These are phyloP conservation scores for Leucocoprinus birnbaumii DNA, from an alignment of 768 basidiomycete genomes.

Conservation along the genomic window DNA sequence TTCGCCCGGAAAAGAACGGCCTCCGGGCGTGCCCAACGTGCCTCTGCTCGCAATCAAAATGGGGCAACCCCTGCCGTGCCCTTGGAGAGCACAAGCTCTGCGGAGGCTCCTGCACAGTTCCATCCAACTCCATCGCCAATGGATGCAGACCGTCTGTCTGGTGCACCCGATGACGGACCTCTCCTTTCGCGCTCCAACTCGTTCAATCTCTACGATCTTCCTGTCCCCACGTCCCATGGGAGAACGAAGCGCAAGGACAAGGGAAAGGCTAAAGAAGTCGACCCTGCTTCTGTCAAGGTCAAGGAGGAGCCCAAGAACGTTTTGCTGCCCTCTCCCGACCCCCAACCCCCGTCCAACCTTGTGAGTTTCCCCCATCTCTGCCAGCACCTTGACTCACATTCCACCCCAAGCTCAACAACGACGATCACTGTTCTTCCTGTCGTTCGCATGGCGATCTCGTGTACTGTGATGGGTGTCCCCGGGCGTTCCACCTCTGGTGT, in stretches of 20 bases:
- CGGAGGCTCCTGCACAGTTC: slow-evolving; percentile 31
- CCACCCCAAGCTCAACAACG: slow-evolving; percentile 49
- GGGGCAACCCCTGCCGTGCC: slow-evolving; percentile 33
- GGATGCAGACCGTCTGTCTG: slow-evolving; percentile 43
- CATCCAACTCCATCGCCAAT: slow-evolving; percentile 28
- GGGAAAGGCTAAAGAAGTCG: slow-evolving; percentile 50
- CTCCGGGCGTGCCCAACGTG: slow-evolving; percentile 70
- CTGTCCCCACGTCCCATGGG: slow-evolving; percentile 21
- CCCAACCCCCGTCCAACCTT: slow-evolving; percentile 29
- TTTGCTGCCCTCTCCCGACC: slow-evolving; percentile 42
- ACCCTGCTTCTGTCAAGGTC: slow-evolving; percentile 35
- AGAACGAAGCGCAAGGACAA: slow-evolving; percentile 47
- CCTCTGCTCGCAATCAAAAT: slow-evolving; percentile 64
- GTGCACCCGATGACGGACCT: slow-evolving; percentile 56
- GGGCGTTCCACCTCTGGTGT: slow-evolving; percentile 95
- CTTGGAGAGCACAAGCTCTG: slow-evolving; percentile 35
- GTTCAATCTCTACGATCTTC: slow-evolving; percentile 34
- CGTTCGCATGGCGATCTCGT: slow-evolving; percentile 81
- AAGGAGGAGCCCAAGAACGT: slow-evolving; percentile 52
- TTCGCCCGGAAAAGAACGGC: slow-evolving; percentile 38
- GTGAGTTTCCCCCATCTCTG: slow-evolving; percentile 27
- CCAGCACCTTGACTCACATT: slow-evolving; percentile 10
- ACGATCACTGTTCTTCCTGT: slow-evolving; percentile 86
- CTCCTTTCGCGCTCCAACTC: slow-evolving; percentile 67
- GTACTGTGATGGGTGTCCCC: slow-evolving; percentile 96